A percentile compares a stretch with the other conserved stretches of the same genome.
phyloP scores from a whole-genome alignment of 2,329 filamentous ascomycete genomes.

The Drechslerella stenobrocha region DNA sequence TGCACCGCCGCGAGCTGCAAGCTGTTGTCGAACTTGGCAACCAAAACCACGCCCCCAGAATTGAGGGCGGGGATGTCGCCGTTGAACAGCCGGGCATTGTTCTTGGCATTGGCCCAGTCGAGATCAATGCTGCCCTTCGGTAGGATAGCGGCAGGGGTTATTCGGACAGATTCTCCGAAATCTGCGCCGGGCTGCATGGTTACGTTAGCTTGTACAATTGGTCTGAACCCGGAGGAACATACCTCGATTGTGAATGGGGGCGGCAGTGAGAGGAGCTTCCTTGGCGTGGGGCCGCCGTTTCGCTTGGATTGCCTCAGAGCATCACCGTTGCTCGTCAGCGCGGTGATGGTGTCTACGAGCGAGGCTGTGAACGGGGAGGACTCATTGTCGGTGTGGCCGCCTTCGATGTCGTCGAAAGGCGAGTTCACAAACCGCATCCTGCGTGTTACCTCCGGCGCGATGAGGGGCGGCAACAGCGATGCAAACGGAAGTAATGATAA shows the following conservation, averaged over 20 bases:
- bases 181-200: slow-evolving; percentile 14
- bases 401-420: not conserved
- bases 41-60: slow-evolving; percentile 4
- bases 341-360: not conserved
- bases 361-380: not conserved
- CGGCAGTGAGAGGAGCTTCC: not conserved
- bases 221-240: not conserved
- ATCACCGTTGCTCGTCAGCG: not conserved
- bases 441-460: not conserved
- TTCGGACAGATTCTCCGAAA: slow-evolving; percentile 17
- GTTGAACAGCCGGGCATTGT: slow-evolving; percentile 14
- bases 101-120: slow-evolving; percentile 18
- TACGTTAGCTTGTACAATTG: not conserved
- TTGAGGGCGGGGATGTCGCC: slow-evolving; percentile 8
- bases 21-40: slow-evolving; percentile 10
- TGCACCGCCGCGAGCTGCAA: slow-evolving; percentile 18
- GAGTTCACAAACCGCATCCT: slow-evolving; percentile 1
- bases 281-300: slow-evolving; percentile 1
- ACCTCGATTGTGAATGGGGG: slow-evolving; percentile 18
- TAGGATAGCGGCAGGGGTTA: slow-evolving; percentile 4
- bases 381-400: not conserved
- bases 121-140: slow-evolving; percentile 10
- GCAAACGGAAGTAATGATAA: not conserved
- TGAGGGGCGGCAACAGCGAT: not conserved
- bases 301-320: not conserved